phyloP scores from a whole-genome alignment of 1,284 basidiomycete species.

The Afroboletus lepidellus region DNA sequence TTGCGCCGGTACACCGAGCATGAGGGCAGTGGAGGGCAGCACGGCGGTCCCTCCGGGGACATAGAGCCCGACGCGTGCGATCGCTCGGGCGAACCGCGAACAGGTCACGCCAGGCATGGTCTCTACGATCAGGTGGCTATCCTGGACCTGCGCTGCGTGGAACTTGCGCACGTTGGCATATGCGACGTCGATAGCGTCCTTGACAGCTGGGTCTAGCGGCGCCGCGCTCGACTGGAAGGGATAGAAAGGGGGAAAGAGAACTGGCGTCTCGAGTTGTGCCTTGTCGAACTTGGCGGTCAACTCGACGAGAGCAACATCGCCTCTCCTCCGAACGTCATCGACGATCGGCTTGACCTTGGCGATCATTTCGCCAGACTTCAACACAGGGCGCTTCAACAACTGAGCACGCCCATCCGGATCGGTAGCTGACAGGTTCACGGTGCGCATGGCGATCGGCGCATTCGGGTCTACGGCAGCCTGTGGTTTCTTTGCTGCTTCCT shows the following conservation, averaged over 20 bases:
- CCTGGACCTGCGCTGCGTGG: slow-evolving; percentile 82
- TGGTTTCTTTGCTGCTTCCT: slow-evolving; percentile 26
- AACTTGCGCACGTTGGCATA: slow-evolving; percentile 92
- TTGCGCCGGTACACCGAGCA: slow-evolving; percentile 97
- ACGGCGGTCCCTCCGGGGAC: slow-evolving; percentile 98
- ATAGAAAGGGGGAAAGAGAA: slow-evolving; percentile 69
- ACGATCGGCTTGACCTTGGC: slow-evolving; percentile 95
- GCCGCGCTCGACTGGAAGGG: slow-evolving; percentile 53
- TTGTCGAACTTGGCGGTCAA: slow-evolving; percentile 95
- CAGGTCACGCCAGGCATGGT: slow-evolving; percentile 98
- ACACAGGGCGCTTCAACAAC: slow-evolving; percentile 87
- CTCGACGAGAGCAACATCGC: slow-evolving; percentile 86
- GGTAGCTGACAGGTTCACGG: slow-evolving; percentile 57
- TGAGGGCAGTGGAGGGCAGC: slow-evolving; percentile 94
- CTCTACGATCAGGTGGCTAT: slow-evolving; percentile 78
- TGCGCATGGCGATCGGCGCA: slow-evolving; percentile 74
- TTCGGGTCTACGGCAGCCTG: slow-evolving; percentile 34
- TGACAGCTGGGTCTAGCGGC: slow-evolving; percentile 67
- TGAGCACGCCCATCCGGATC: slow-evolving; percentile 57
- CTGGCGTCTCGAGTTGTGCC: slow-evolving; percentile 59
- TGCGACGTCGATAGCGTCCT: slow-evolving; percentile 86
- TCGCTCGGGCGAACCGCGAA: slow-evolving; percentile 90
- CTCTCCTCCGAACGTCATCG: slow-evolving; percentile 78
- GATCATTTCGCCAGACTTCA: slow-evolving; percentile 94
- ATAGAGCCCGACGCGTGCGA: slow-evolving; percentile 94